These are phyloP conservation scores for Trichocladium uniseriatum DNA, from an alignment of 495 filamentous ascomycete genomes.

Conservation along the genomic window DNA sequence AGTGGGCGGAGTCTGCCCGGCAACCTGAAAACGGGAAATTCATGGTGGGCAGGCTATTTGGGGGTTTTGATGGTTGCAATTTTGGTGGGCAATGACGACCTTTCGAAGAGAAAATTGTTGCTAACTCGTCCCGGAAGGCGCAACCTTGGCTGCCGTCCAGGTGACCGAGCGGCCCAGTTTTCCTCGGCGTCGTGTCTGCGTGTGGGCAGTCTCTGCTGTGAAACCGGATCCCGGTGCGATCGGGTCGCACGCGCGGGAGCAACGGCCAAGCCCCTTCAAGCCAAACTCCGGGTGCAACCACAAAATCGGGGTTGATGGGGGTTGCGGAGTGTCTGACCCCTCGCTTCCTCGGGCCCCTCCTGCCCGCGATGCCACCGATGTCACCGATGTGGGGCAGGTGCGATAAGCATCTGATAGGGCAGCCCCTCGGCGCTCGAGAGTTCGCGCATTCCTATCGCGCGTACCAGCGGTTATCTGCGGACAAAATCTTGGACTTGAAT, in stretches of 20 bases:
- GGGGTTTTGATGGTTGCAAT: neutral
- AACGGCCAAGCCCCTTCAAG: neutral
- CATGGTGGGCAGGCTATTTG: too few relatives aligned
- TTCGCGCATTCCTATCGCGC: conserved; percentile 11
- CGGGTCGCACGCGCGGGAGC: conserved; percentile 4
- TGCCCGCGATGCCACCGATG: neutral
- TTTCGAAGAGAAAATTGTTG: too few relatives aligned
- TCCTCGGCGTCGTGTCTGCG: neutral
- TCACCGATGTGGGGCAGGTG: neutral
- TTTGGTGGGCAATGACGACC: neutral
- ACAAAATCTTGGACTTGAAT: conserved; percentile 7
- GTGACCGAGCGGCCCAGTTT: neutral
- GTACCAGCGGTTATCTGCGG: conserved; percentile 23
- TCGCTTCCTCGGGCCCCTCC: neutral
- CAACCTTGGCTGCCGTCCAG: too few relatives aligned
- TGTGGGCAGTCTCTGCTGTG: neutral
- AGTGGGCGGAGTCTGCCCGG: neutral
- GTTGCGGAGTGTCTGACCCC: neutral
- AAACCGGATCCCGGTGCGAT: conserved; percentile 5
- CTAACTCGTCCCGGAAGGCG: too few relatives aligned
- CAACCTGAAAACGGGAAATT: neutral
- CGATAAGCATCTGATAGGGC: conserved; percentile 11
- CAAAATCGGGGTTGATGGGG: too few relatives aligned
- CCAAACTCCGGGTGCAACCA: neutral
- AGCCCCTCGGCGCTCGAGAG: too few relatives aligned